phyloP scores from a whole-genome alignment of 2,329 filamentous ascomycete species.

The Fusarium guadeloupense region DNA sequence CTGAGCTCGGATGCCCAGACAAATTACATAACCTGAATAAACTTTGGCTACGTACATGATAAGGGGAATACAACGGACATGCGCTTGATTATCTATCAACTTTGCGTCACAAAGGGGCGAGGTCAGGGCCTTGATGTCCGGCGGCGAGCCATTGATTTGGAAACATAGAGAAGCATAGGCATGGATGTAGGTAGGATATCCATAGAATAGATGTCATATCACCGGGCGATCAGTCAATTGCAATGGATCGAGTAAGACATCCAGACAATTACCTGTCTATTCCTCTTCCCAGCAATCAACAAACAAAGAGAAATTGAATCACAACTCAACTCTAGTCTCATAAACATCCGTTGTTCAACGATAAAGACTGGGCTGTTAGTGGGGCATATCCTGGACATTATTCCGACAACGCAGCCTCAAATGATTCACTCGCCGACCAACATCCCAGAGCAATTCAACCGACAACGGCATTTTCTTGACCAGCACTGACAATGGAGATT shows the following conservation, averaged over 20 bases:
- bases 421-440: conserved; percentile 28
- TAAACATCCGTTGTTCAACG: background rate
- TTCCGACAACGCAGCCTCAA: conserved; percentile 31
- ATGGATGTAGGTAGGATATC: no score
- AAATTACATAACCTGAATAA: conserved; percentile 35
- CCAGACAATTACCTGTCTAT: no score
- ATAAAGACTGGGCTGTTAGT: conserved; percentile 14
- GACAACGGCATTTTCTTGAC: conserved; percentile 3
- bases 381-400: conserved; percentile 12
- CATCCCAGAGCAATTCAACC: background rate
- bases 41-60: conserved; percentile 24
- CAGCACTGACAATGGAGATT: background rate
- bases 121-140: background rate
- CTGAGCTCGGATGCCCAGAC: conserved; percentile 11
- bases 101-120: conserved; percentile 18
- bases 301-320: no score
- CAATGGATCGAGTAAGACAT: no score
- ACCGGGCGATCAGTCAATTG: background rate
- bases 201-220: no score
- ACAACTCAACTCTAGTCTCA: no score
- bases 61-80: conserved; percentile 34
- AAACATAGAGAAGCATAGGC: background rate
- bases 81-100: background rate
- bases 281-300: no score
- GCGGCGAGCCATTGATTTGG: background rate